Base-by-base conservation (phyloP, 371 early-diverging fungal species). In the Mucor saturninus region DNA sequence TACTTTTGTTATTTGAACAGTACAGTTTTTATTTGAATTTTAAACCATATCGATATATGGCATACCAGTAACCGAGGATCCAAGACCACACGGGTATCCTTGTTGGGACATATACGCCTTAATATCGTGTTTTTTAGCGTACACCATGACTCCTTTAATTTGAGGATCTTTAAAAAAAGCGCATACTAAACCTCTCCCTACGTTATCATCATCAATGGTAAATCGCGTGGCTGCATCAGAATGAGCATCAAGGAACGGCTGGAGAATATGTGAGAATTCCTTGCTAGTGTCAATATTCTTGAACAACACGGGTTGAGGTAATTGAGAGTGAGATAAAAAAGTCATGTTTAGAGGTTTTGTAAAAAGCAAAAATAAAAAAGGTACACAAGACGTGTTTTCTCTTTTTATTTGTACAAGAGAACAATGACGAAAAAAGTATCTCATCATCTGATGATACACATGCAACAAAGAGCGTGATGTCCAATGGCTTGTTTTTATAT, bases 201-300 rank as follows among this genome's bases (percentile, higher is more conserved):
- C 58, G 35, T 48, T 32, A 31, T 58, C 58, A 37, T 58, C 38
- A 14, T 48, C 58, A 38, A 58, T 58, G 13, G 58, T 58, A 5
- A 58, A 37, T 28, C 32, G 31, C 4, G 15, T 35, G 14, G 56
- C 30, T 31, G 15, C 14, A 13, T 9, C 11, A 21, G 58, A 13
- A 48, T 58, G 14, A 5, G 15, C 13, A 58, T 58, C 48, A 21
- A 58, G 35, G 32, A 58, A 58, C 5, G 4, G 2, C 37, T 58
- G 48, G 26, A 58, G 32, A 14, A 7, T 9, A 11, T 31, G 7
- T 21, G 21, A 21, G n/a, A 42, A 40, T 4, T 55, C 56, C 5
- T 55, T 13, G 7, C 13, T 21, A 5, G 35, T 32, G 26, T 58
- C 10, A 11, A 37, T 13, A 26, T 48, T 5, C 14, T 58, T 58